Evolutionary conservation across 2,329 filamentous ascomycete genomes (phyloP), one percentile per base, ranked within the genome.

Genomic region (Capronia americana): DNA sequence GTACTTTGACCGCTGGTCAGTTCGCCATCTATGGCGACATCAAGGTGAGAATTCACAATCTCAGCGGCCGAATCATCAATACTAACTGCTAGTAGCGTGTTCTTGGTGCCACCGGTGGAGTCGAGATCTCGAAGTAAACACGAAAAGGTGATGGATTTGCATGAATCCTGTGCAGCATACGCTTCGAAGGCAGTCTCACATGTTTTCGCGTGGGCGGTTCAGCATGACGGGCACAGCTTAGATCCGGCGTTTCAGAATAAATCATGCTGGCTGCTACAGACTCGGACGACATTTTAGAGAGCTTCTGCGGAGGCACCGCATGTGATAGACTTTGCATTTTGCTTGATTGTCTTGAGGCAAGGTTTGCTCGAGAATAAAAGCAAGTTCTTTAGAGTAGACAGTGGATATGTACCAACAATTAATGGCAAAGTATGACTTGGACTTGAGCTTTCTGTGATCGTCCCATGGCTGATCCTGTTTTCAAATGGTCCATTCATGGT

Each of bases 1-100:
- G 90, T 80, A 90, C 88, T 73, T 81, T 92, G 74, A 92, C 90
- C 70, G 89, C 89, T 71, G 89, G 90, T 79, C 92, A 95, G 83
- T 95, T 95, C 81, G 91, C 91, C 76, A 96, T 96, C 80, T 96
- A 96, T 78, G 92, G 90, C 79, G 86, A 89, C 72, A 75, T 79
- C 71, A 78, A 78, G 68, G 72, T 67, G 67, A 53, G 64, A 50
- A 55, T 66, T 17, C 53, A 51, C 26, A 17, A n/a, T 26, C 20
- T 6, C 20, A 12, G 11, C 3, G 8, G 2, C 11, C 23, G n/a
- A 54, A 38, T 5, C 14, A 57, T 24, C 24, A 34, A 17, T 57
- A 20, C 32, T 61, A 57, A 57, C 26, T 23, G 53, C 23, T 38
- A 54, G 12, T 38, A 66, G 55, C 58, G 62, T 34, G 54, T 64